A percentile compares a stretch with the other conserved stretches of the same genome.
Evolutionary conservation across 768 basidiomycete species (phyloP).

Genomic region (Candolleomyces aberdarensis): DNA sequence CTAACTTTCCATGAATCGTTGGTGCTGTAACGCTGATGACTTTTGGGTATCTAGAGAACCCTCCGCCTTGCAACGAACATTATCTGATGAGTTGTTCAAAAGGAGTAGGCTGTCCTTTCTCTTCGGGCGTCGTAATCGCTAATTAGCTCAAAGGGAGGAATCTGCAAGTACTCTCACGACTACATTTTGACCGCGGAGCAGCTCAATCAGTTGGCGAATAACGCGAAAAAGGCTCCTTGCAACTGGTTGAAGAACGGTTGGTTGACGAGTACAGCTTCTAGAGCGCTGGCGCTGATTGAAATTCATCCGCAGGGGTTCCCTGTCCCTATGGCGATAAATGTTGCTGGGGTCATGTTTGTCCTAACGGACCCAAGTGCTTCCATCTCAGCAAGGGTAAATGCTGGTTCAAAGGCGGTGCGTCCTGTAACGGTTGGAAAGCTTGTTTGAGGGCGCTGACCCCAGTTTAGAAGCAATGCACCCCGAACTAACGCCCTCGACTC

Average conservation of each 20-base stretch:
- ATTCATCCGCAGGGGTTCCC: constrained; percentile 45
- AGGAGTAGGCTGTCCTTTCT: constrained; percentile 42
- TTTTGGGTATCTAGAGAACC: constrained; percentile 50
- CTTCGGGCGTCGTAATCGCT: constrained; percentile 13
- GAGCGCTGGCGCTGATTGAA: constrained; percentile 1
- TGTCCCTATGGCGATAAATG: constrained; percentile 76
- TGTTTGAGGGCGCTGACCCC: neutral
- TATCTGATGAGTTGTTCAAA: constrained; percentile 83
- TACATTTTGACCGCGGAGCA: constrained; percentile 72
- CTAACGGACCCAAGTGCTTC: constrained; percentile 70
- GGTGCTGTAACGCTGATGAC: neutral
- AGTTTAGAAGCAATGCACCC: constrained; percentile 44
- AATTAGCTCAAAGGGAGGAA: constrained; percentile 37
- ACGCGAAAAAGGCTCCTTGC: constrained; percentile 84
- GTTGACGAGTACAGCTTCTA: constrained; percentile 7
- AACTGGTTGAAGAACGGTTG: constrained; percentile 79
- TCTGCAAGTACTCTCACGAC: constrained; percentile 84
- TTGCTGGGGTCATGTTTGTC: constrained; percentile 84
- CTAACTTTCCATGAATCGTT: constrained; percentile 12
- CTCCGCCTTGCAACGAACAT: constrained; percentile 83
- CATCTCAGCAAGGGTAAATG: constrained; percentile 79
- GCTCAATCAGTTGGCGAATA: constrained; percentile 63
- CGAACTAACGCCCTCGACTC: constrained; percentile 12
- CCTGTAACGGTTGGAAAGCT: neutral
- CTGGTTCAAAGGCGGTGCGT: constrained; percentile 78